Conservation (phyloP, 2,329 filamentous ascomycete species). For the Calonectria henricotiae region DNA sequence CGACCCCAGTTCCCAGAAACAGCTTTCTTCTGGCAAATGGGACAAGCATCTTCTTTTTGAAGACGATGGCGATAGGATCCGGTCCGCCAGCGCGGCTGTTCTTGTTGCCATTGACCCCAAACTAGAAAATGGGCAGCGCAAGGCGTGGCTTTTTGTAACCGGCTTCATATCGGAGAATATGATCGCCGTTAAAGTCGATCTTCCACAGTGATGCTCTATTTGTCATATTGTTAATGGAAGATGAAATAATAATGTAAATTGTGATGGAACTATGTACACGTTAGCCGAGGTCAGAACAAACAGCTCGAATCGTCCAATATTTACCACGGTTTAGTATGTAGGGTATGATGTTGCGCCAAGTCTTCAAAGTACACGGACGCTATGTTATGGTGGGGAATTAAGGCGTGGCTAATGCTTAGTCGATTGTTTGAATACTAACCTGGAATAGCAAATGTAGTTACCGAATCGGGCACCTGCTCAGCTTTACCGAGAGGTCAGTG, state of each 20-base stretch:
- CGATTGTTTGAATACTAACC: neutral
- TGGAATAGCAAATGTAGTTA: neutral
- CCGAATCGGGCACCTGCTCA: neutral
- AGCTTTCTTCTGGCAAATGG: conserved; percentile 53
- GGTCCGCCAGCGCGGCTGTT: conserved; percentile 68
- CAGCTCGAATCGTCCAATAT: neutral
- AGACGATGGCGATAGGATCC: conserved; percentile 69
- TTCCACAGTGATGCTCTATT: neutral
- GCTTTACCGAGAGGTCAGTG: conserved; percentile 1
- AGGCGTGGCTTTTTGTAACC: conserved; percentile 73
- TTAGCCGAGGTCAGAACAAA: no score
- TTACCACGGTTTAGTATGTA: neutral
- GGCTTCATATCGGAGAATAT: conserved; percentile 68
- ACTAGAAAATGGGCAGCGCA: conserved; percentile 61
- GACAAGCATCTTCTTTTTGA: conserved; percentile 69
- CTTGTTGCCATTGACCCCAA: conserved; percentile 69
- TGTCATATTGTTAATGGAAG: no score
- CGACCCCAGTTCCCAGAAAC: conserved; percentile 27
- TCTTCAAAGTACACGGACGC: neutral
- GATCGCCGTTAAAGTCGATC: conserved; percentile 69
- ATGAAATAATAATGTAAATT: no score
- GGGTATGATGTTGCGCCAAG: neutral
- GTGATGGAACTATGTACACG: no score
- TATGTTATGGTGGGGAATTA: neutral
- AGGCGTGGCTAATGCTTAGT: neutral